Percentiles rank a stretch among this genome's conserved stretches.
These are phyloP conservation scores for Breviolum minutum DNA, from an alignment of 73 alveolate genomes.

Conservation along the genomic window DNA sequence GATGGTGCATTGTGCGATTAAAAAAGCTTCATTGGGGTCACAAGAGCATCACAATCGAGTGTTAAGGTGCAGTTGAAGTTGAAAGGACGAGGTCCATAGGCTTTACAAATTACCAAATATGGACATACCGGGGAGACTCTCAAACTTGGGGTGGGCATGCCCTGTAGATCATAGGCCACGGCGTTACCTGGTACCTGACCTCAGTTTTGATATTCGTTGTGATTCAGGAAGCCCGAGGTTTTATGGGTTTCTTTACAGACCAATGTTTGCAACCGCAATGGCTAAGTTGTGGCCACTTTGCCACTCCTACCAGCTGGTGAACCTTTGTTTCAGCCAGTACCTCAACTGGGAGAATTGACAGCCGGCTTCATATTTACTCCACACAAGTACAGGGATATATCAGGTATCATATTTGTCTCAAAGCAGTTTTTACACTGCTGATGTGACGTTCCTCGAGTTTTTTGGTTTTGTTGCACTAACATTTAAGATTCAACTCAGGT, in stretches of 20 bases:
- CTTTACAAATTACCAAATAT: too few species aligned
- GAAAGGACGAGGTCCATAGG: too few species aligned
- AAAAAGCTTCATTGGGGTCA: too few species aligned
- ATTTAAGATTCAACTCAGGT: neutral
- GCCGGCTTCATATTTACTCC: too few species aligned
- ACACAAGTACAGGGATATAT: too few species aligned
- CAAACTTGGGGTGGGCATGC: neutral
- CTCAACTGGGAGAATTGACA: neutral
- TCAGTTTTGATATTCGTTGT: neutral
- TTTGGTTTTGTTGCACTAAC: neutral
- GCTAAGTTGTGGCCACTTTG: constrained; percentile 88
- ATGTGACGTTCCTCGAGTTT: neutral
- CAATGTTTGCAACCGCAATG: neutral
- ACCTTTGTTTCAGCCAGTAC: constrained; percentile 49
- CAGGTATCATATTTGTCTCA: neutral
- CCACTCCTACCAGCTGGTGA: constrained; percentile 92
- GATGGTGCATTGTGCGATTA: too few species aligned
- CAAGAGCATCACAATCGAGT: too few species aligned
- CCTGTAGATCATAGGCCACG: neutral
- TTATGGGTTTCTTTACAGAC: neutral
- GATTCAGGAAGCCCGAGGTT: neutral
- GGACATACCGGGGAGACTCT: too few species aligned
- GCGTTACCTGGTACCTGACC: neutral
- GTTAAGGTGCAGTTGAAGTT: too few species aligned
- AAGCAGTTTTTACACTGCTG: neutral